These are phyloP conservation scores for Beauveria sp. DNA, from an alignment of 2,329 filamentous ascomycete genomes.

Conservation along the genomic window DNA sequence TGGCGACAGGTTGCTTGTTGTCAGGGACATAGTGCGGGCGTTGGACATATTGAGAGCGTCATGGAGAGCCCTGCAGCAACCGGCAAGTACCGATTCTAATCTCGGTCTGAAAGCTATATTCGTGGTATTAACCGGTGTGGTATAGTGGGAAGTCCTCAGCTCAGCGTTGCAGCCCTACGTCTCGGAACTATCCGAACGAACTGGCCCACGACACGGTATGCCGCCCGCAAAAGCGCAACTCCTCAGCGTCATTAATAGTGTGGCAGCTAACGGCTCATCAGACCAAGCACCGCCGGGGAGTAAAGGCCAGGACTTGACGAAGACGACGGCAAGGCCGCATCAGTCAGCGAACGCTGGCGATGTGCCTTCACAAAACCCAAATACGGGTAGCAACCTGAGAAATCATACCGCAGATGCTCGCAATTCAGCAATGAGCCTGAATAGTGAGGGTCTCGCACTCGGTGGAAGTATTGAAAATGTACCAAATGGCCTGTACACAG, in stretches of 20 bases:
- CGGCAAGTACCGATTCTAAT: background rate
- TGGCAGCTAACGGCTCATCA: background rate
- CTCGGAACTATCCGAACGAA: background rate
- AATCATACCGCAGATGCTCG: no score
- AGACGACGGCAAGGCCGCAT: background rate
- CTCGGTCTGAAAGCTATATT: no score
- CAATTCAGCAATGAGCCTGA: background rate
- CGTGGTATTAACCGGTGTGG: background rate
- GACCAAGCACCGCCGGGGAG: no score
- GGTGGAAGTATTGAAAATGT: background rate
- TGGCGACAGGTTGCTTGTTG: background rate
- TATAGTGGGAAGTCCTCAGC: background rate
- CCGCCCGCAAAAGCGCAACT: background rate
- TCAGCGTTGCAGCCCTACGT: background rate
- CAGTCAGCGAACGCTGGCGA: background rate
- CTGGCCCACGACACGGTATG: background rate
- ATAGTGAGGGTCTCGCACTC: background rate
- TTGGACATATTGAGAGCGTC: background rate
- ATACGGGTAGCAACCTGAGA: background rate
- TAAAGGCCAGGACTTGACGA: background rate
- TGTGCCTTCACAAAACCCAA: background rate
- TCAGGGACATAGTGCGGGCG: background rate
- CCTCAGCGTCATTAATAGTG: background rate
- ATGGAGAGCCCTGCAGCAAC: slow-evolving; percentile 4
- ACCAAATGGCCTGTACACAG: background rate